Percentiles rank a stretch among this genome's conserved stretches.
phyloP scores from a whole-genome alignment of 2,329 filamentous ascomycete genomes.

The Trichoderma guizhouense region DNA sequence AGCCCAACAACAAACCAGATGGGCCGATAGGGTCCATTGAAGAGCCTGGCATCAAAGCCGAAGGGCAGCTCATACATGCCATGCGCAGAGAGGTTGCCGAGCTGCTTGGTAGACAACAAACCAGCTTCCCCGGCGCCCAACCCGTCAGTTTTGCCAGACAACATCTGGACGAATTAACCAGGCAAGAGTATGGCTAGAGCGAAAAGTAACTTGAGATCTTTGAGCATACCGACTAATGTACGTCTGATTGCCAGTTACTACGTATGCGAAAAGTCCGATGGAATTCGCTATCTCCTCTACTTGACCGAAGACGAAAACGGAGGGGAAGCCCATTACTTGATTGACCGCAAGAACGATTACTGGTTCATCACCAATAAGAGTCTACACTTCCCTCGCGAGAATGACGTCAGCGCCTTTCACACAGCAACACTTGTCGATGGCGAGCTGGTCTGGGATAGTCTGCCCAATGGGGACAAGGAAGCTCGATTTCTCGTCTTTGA shows the following conservation, averaged over 20 bases:
- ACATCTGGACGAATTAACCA: slow-evolving; percentile 78
- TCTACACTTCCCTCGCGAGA: slow-evolving; percentile 76
- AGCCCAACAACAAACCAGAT: slow-evolving; percentile 25
- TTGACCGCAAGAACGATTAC: slow-evolving; percentile 97
- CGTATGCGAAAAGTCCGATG: slow-evolving; percentile 97
- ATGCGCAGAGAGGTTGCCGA: slow-evolving; percentile 72
- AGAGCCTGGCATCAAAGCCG: slow-evolving; percentile 63
- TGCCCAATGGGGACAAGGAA: slow-evolving; percentile 62
- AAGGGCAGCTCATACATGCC: slow-evolving; percentile 53
- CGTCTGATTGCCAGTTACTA: slow-evolving; percentile 64
- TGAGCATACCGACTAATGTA: neutral
- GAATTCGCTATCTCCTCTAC: slow-evolving; percentile 92
- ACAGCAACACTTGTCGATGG: slow-evolving; percentile 82
- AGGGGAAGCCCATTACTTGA: slow-evolving; percentile 78
- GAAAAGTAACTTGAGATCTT: neutral
- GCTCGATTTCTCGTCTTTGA: slow-evolving; percentile 92
- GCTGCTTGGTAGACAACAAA: slow-evolving; percentile 67
- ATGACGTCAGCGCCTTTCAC: slow-evolving; percentile 67
- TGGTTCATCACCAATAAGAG: slow-evolving; percentile 69
- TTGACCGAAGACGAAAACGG: slow-evolving; percentile 63
- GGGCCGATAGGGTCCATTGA: slow-evolving; percentile 49
- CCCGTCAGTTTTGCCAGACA: slow-evolving; percentile 84
- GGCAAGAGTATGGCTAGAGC: slow-evolving; percentile 59
- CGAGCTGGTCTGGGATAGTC: slow-evolving; percentile 84
- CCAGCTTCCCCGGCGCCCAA: slow-evolving; percentile 82